phyloP scores from a whole-genome alignment of 352 stramenopile genomes.

The Phytophthora boehmeriae region DNA sequence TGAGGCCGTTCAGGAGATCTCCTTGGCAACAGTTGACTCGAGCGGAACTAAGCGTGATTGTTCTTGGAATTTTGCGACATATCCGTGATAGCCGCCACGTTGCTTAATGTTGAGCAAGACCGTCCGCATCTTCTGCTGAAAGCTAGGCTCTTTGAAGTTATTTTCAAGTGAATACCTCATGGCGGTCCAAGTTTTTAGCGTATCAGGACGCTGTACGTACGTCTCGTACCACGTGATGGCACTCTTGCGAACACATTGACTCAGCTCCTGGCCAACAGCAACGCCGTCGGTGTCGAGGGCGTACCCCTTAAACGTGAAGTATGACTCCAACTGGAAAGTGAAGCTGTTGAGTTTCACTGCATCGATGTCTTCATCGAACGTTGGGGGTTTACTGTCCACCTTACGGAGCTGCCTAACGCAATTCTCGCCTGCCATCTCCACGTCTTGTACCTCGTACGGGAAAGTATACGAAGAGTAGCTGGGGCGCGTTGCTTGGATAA shows the following conservation, averaged over 20 bases:
- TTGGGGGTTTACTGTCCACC: background rate
- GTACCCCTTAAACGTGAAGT: slow-evolving; percentile 12
- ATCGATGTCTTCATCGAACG: slow-evolving; percentile 4
- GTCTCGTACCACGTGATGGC: background rate
- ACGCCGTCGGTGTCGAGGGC: background rate
- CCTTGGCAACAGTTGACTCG: no score
- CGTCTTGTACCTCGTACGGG: background rate
- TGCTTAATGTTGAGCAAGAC: background rate
- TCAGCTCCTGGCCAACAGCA: background rate
- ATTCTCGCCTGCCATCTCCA: background rate
- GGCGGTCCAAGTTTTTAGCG: background rate
- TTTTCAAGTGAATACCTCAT: background rate
- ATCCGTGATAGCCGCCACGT: background rate
- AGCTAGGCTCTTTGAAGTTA: no score
- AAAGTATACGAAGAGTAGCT: no score
- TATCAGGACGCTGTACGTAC: background rate
- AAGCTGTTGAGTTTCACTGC: slow-evolving; percentile 7
- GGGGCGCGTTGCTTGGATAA: no score
- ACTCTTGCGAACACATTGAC: background rate
- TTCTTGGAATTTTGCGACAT: background rate
- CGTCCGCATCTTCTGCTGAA: background rate
- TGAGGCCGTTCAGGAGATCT: no score
- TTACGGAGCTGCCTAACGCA: background rate
- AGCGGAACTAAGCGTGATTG: no score
- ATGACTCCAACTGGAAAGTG: slow-evolving; percentile 14